Evolutionary conservation across 345 rosid genomes (phyloP).

Genomic region (Geranium rotundifolium): DNA sequence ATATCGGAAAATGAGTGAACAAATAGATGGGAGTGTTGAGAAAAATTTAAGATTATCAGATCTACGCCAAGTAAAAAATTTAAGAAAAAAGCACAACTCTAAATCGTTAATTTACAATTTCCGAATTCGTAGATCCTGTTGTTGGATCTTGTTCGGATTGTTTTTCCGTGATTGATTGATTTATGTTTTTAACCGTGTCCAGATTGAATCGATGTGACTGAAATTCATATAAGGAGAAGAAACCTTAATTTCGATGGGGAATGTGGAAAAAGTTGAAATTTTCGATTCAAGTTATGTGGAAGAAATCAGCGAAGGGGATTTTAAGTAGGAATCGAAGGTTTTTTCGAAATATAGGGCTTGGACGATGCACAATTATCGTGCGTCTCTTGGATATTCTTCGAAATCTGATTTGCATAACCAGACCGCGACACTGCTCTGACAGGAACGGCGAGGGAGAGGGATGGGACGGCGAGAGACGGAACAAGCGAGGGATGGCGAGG

Average conservation of each 20-base stretch:
- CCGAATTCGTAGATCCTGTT: neutral
- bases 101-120: neutral
- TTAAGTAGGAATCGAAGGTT: slow-evolving; percentile 30
- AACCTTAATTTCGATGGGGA: slow-evolving; percentile 21
- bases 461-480: too few relatives aligned
- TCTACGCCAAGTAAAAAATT: neutral
- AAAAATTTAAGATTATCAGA: neutral
- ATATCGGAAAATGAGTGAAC: too few relatives aligned
- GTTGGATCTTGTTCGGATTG: neutral
- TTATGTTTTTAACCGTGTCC: slow-evolving; percentile 13
- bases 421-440: too few relatives aligned
- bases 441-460: too few relatives aligned
- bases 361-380: slow-evolving; percentile 62
- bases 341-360: slow-evolving; percentile 50
- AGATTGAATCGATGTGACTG: slow-evolving; percentile 17
- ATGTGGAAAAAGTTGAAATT: slow-evolving; percentile 88
- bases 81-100: neutral
- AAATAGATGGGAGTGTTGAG: too few relatives aligned
- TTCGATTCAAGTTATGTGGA: slow-evolving; percentile 60
- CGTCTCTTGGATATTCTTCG: slow-evolving; percentile 38
- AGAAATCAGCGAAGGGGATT: slow-evolving; percentile 57
- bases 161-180: neutral
- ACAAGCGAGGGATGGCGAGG: too few relatives aligned
- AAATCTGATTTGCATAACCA: slow-evolving; percentile 56
- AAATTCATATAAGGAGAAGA: slow-evolving; percentile 6